Evolutionary conservation across 2,329 filamentous ascomycete genomes (phyloP), one percentile per base, ranked within the genome.

Genomic region (Trichoderma sp.): DNA sequence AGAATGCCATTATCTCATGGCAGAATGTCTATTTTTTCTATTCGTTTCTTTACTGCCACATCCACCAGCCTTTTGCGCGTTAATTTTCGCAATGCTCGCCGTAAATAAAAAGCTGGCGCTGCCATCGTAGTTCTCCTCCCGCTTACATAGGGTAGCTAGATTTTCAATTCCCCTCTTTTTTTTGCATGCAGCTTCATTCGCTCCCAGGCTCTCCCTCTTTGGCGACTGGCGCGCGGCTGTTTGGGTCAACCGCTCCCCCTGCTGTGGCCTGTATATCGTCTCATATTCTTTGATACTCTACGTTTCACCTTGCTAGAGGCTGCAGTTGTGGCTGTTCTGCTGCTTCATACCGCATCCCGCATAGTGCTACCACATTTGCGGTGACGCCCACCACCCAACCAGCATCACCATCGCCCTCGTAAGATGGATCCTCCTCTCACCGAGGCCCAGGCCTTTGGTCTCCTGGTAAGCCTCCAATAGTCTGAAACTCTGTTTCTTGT

Each of bases 401-500:
- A 40, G 5, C 37, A 40, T 40, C 58, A 49, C 6, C 55, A 33
- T 24, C 35, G 43, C 11, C 21, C 29, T 66, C 63, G 57, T 58
- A 33, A n/a, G 27, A 66, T 66, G 55, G 40, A 57, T 35, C 37
- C 35, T 29, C 56, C 65, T 24, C 68, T 76, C 62, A 70, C 69
- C 27, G 72, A 74, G 61, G 37, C 58, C 8, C 74, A 74, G 35
- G 76, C 76, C n/a, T 74, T 77, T 60, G 71, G 73, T 57, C 72
- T 78, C 37, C 70, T 79, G 71, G 77, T 78, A 72, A 74, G 76
- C 55, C 43, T 11, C 33, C 33, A 47, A 47, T 47, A 57, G 60
- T 43, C 53, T 37, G 10, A 57, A 57, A 57, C 53, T 66, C 35
- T 57, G 5, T 35, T 57, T 31, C 33, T 35, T 11, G 33, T n/a